Evolutionary conservation across 345 rosid species (phyloP).

Genomic region (Citrus reticulata): DNA sequence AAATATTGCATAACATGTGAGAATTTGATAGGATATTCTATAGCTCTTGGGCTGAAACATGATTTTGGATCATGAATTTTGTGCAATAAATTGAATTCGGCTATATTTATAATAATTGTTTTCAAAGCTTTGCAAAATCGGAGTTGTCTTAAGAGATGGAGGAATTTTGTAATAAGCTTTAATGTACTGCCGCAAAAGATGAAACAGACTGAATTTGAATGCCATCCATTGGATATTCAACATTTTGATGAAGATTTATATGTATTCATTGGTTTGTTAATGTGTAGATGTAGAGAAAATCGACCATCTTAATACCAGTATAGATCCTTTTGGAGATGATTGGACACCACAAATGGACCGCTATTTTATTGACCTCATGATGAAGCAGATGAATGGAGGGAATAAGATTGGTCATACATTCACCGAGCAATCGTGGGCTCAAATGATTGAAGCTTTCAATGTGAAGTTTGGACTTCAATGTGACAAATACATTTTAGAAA

Average conservation of each 20-base stretch:
- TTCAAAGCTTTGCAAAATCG: neutral
- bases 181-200: neutral
- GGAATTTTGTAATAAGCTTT: neutral
- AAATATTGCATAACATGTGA: conserved; percentile 16
- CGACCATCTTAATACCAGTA: conserved; percentile 19
- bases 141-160: neutral
- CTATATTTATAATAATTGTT: neutral
- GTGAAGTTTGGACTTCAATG: conserved; percentile 44
- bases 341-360: conserved; percentile 65
- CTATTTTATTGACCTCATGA: conserved; percentile 52
- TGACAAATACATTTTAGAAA: conserved; percentile 49
- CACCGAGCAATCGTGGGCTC: conserved; percentile 58
- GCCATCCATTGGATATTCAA: neutral
- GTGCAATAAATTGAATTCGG: neutral
- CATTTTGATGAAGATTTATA: neutral
- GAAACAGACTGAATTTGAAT: neutral
- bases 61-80: neutral
- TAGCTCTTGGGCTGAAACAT: neutral
- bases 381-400: conserved; percentile 46
- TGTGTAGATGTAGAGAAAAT: conserved; percentile 37
- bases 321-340: conserved; percentile 30
- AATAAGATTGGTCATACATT: conserved; percentile 40
- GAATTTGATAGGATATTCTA: neutral
- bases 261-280: conserved; percentile 3
- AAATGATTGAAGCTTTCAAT: conserved; percentile 51